Percentiles rank a stretch among this genome's conserved stretches.
These are phyloP conservation scores for Naematelia aurantialba DNA, from an alignment of 768 basidiomycete genomes.

Conservation along the genomic window DNA sequence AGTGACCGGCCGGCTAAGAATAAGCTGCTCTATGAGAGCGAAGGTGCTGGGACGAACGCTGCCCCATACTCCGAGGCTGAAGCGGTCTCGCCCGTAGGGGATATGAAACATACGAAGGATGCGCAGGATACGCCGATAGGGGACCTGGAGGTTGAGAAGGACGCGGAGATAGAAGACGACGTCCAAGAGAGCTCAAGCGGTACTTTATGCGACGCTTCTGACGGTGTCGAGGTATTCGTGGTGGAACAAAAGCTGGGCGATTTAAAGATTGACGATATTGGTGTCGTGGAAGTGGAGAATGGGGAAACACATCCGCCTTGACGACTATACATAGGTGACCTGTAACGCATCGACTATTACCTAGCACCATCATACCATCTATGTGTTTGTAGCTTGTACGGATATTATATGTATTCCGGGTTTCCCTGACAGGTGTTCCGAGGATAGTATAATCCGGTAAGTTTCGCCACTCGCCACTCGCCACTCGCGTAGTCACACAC, in stretches of 20 bases:
- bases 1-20: background rate
- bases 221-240: background rate
- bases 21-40: background rate
- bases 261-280: background rate
- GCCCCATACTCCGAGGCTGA: too few relatives aligned
- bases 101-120: too few relatives aligned
- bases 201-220: too few relatives aligned
- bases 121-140: too few relatives aligned
- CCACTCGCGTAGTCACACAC: too few relatives aligned
- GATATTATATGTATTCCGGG: background rate
- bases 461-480: background rate
- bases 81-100: too few relatives aligned
- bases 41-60: background rate
- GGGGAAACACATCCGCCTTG: too few relatives aligned
- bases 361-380: background rate
- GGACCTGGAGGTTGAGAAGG: background rate
- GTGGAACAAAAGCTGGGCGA: background rate
- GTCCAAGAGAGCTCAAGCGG: too few relatives aligned
- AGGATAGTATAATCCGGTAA: too few relatives aligned
- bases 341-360: background rate
- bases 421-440: too few relatives aligned
- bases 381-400: background rate
- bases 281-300: background rate
- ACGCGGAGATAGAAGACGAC: background rate
- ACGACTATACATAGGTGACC: too few relatives aligned